A percentile compares a stretch with the other conserved stretches of the same genome.
These are phyloP conservation scores for Echinochloa phyllopogon DNA, from an alignment of 176 grass and related monocot species.

Conservation along the genomic window DNA sequence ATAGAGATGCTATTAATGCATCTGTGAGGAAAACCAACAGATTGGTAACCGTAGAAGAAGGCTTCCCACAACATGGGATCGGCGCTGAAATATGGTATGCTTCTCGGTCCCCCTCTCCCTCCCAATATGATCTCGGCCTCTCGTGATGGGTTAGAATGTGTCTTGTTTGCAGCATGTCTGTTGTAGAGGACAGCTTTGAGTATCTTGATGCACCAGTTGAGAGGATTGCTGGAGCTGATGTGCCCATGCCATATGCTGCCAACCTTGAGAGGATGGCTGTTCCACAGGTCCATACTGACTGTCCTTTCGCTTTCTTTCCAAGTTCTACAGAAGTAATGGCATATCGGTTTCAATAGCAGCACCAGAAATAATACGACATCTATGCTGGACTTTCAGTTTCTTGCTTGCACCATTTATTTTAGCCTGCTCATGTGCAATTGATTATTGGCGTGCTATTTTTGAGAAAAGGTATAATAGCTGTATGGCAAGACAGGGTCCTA, in stretches of 20 bases:
- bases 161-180: constrained; percentile 75
- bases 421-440: not conserved
- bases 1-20: constrained; percentile 88
- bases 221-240: constrained; percentile 95
- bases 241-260: constrained; percentile 88
- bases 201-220: constrained; percentile 95
- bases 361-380: constrained; percentile 18
- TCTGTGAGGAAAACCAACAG: constrained; percentile 97
- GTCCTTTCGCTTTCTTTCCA: constrained; percentile 20
- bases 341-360: not conserved
- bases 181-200: constrained; percentile 92
- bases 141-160: not conserved
- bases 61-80: constrained; percentile 88
- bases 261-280: constrained; percentile 97
- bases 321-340: constrained; percentile 4
- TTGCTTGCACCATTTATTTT: constrained; percentile 29
- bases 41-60: constrained; percentile 94
- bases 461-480: not conserved
- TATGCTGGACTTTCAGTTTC: not conserved
- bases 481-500: not conserved
- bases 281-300: constrained; percentile 53
- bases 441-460: not conserved
- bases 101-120: not conserved
- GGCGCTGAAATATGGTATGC: constrained; percentile 91
- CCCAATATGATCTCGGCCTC: not conserved